Evolutionary conservation across 164 flowering plant species (phyloP), one percentile per base, ranked within the genome.

Genomic region (Saururus chinensis): DNA sequence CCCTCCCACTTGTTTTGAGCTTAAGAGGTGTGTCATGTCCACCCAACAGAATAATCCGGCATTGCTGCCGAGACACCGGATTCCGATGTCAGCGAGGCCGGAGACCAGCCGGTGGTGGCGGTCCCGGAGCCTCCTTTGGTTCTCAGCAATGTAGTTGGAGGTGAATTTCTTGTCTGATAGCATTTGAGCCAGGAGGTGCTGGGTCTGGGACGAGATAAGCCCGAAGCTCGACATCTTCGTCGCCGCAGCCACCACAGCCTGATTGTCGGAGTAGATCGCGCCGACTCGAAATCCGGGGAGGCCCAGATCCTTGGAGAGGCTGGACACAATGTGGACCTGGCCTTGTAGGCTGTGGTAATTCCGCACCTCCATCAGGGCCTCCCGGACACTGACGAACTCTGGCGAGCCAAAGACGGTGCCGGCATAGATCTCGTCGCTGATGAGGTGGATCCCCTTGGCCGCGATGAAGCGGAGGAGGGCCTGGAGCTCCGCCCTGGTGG

Each of bases 31-130:
- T 25, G 91, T 80, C 93, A 92, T 81, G 71, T 92, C 92, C 0
- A 88, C 97, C 97, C 97, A 92, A 41, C 96, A 84, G 51, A 89
- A 92, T 57, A 92, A 66, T 0, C 90, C 90, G 6, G 91, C 87
- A 57, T 89, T 85, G 69, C 80, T 62, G 49, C 51, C 41, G 63
- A 76, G 63, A 26, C 73, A 69, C 14, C 55, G 19, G 37, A 74
- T 68, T 1, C 77, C 77, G 7, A 66, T 56, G 0, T 48, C 52
- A 30, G 19, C 22, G 35, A 77, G 71, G 14, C 81, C 79, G 17
- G 64, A 60, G 5, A 75, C 77, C 5, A 78, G 64, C 73, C 21
- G 55, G 0, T 64, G 73, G 1, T 69, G 71, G 40, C 81, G 51
- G 30, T 61, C 23, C 55, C 56, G 66, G 0, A 78, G 60, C 63